These are phyloP conservation scores for Leishmania tropica DNA, from an alignment of 208 protist genomes.

Conservation along the genomic window DNA sequence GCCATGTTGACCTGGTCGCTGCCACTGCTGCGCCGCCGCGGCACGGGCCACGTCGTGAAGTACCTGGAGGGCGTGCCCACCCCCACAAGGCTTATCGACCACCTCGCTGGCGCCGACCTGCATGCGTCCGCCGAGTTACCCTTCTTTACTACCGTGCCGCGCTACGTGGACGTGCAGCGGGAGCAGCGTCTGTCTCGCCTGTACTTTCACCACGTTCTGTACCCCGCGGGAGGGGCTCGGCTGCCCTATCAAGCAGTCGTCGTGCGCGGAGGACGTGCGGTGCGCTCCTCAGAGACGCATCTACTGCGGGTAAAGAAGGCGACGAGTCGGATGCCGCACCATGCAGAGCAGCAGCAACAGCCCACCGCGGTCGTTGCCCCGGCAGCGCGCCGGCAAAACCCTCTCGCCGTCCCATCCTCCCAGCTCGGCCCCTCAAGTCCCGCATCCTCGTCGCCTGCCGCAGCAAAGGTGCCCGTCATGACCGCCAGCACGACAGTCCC, in stretches of 20 bases:
- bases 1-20: constrained; percentile 21
- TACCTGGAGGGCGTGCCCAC: constrained; percentile 77
- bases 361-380: not conserved
- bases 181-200: constrained; percentile 72
- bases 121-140: constrained; percentile 29
- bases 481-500: not conserved
- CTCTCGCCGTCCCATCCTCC: constrained; percentile 40
- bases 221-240: constrained; percentile 68
- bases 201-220: constrained; percentile 86
- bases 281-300: constrained; percentile 25
- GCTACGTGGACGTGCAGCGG: constrained; percentile 55
- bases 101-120: constrained; percentile 79
- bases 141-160: constrained; percentile 69
- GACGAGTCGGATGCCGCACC: not conserved
- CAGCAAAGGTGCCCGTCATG: not conserved
- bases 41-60: constrained; percentile 59
- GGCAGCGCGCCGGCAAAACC: constrained; percentile 7
- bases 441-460: not conserved
- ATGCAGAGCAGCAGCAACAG: not conserved
- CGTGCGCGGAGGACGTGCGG: constrained; percentile 58
- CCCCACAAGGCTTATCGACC: constrained; percentile 62
- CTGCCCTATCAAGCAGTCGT: constrained; percentile 73
- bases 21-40: constrained; percentile 29
- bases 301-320: constrained; percentile 1
- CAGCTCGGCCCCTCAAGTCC: constrained; percentile 19